These are phyloP conservation scores for Mortierella hygrophila DNA, from an alignment of 192 early-diverging fungal genomes.

Conservation along the genomic window DNA sequence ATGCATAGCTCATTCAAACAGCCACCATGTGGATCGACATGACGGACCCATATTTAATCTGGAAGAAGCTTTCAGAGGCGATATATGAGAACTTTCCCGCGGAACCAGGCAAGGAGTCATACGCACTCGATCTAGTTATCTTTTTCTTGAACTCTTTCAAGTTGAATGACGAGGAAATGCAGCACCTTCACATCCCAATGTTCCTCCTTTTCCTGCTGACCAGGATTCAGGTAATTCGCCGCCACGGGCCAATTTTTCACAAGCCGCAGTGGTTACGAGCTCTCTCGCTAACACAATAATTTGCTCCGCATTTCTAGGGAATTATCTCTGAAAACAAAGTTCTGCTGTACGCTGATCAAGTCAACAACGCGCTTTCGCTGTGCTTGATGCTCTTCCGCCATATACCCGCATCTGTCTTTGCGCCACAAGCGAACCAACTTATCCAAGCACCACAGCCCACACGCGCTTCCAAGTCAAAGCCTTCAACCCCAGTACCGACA, in stretches of 20 bases:
- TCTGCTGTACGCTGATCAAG: constrained; percentile 24
- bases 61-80: constrained; percentile 75
- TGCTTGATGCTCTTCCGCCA: constrained; percentile 52
- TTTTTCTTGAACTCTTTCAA: constrained; percentile 84
- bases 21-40: constrained; percentile 92
- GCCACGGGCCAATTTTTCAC: background rate
- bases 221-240: constrained; percentile 60
- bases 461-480: constrained; percentile 44
- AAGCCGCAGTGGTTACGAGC: background rate
- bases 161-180: constrained; percentile 85
- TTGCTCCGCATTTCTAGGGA: constrained; percentile 8
- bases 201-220: constrained; percentile 71
- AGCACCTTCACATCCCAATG: constrained; percentile 86
- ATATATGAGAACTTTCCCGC: constrained; percentile 61
- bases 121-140: constrained; percentile 70
- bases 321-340: constrained; percentile 31
- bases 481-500: constrained; percentile 32
- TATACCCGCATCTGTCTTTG: constrained; percentile 48
- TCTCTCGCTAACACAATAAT: background rate
- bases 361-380: constrained; percentile 27
- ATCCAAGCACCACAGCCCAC: constrained; percentile 31
- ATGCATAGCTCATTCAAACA: constrained; percentile 76
- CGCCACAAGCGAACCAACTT: constrained; percentile 31
- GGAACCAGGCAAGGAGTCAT: constrained; percentile 43
- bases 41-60: constrained; percentile 89